Percentiles rank a stretch among this genome's conserved stretches.
These are phyloP conservation scores for Sclerotinia borealis DNA, from an alignment of 2,329 filamentous ascomycete species.

Conservation along the genomic window DNA sequence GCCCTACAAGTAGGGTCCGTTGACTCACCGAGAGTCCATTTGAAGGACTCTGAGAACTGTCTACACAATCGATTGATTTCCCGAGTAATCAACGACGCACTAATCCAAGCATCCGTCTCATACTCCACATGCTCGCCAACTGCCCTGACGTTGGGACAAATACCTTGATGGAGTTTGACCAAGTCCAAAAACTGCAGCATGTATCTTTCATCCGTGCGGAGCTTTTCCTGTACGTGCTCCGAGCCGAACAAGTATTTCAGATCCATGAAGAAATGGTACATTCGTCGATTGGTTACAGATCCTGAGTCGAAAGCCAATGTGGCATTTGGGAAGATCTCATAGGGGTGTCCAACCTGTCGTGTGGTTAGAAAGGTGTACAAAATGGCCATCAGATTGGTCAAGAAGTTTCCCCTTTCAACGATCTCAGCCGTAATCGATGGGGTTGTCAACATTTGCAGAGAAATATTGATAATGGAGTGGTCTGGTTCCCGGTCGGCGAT, in stretches of 20 bases:
- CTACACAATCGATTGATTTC: conserved; percentile 92
- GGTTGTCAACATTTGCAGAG: conserved; percentile 91
- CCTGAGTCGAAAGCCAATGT: conserved; percentile 90
- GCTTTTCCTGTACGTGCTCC: conserved; percentile 76
- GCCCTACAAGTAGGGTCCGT: conserved; percentile 60
- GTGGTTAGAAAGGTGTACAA: conserved; percentile 96
- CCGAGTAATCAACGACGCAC: conserved; percentile 84
- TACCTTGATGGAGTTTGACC: conserved; percentile 93
- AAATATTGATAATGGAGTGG: conserved; percentile 97
- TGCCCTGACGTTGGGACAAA: conserved; percentile 88
- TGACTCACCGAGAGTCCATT: conserved; percentile 59
- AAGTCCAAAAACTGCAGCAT: conserved; percentile 91
- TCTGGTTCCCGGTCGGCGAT: conserved; percentile 95
- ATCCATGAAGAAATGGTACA: conserved; percentile 98
- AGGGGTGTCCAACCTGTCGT: conserved; percentile 88
- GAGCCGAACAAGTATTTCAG: conserved; percentile 86
- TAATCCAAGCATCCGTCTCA: conserved; percentile 97
- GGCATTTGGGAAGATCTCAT: conserved; percentile 78
- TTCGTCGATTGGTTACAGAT: conserved; percentile 86
- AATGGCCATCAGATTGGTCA: conserved; percentile 92
- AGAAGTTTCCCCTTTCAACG: conserved; percentile 88
- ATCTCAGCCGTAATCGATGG: conserved; percentile 95
- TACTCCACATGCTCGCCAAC: conserved; percentile 97
- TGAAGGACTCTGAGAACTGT: conserved; percentile 83
- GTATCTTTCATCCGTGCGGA: conserved; percentile 80